Conservation (phyloP, 345 rosid genomes). For the Populus nigra region DNA sequence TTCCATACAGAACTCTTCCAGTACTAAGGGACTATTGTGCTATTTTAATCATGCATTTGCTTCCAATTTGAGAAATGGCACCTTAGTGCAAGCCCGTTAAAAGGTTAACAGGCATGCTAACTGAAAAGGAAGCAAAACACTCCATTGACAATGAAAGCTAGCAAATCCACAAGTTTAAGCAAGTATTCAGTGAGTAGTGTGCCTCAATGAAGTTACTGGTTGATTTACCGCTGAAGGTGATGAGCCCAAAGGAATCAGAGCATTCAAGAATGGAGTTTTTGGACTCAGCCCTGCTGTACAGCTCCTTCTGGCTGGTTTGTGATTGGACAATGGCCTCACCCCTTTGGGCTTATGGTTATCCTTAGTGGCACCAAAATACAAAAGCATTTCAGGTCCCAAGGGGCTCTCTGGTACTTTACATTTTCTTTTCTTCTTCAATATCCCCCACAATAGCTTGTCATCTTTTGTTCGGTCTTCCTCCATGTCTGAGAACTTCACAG, state of each 20-base stretch:
- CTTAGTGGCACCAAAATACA: conserved; percentile 17
- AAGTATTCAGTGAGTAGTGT: neutral
- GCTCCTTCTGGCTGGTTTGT: conserved; percentile 21
- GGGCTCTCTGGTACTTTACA: conserved; percentile 42
- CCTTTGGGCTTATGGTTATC: conserved; percentile 13
- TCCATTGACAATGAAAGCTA: neutral
- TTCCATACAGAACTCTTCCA: too few relatives aligned
- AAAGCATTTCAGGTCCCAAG: conserved; percentile 40
- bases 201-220: conserved; percentile 7
- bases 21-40: neutral
- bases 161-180: neutral
- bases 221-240: conserved; percentile 42
- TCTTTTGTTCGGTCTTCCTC: conserved; percentile 34
- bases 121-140: neutral
- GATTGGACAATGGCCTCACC: conserved; percentile 3
- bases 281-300: conserved; percentile 18
- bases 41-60: neutral
- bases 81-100: neutral
- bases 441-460: conserved; percentile 43
- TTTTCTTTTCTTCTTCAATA: conserved; percentile 46
- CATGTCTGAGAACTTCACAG: conserved; percentile 37
- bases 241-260: conserved; percentile 39
- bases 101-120: neutral
- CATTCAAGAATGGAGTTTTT: conserved; percentile 15
- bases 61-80: neutral